Evolutionary conservation across 73 alveolate species (phyloP).

Genomic region (Uronychia setigera): DNA sequence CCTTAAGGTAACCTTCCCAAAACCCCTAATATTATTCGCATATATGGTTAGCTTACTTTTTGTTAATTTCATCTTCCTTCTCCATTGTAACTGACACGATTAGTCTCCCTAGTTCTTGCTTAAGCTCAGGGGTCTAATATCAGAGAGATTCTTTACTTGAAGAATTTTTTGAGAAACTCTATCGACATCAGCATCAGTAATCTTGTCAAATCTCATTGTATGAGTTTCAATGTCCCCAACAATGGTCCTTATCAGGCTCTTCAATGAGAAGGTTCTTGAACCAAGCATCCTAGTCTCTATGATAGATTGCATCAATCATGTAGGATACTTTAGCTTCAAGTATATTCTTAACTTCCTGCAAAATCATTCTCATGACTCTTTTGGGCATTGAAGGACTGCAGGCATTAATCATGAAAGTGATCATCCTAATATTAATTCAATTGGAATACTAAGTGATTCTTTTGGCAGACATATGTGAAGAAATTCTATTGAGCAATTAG

Average conservation of each 20-base stretch:
- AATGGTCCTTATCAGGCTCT: not conserved
- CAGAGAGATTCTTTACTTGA: too few species aligned
- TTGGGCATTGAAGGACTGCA: not conserved
- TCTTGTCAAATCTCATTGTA: too few species aligned
- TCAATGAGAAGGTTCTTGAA: not conserved
- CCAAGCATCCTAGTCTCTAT: not conserved
- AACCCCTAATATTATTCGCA: too few species aligned
- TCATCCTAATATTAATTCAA: not conserved
- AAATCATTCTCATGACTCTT: not conserved
- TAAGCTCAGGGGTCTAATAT: not conserved
- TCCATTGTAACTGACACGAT: not conserved
- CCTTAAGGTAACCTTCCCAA: too few species aligned
- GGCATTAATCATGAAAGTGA: not conserved
- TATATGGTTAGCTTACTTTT: too few species aligned
- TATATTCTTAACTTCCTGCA: not conserved
- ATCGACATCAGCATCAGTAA: not conserved
- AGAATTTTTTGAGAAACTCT: not conserved
- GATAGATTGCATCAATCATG: not conserved
- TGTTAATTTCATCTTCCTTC: not conserved
- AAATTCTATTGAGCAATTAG: too few species aligned
- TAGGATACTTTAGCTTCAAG: not conserved
- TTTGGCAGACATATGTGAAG: not conserved
- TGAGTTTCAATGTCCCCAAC: too few species aligned
- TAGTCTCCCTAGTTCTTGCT: not conserved
- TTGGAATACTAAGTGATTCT: not conserved